Conservation (phyloP, 1,284 basidiomycete genomes). For the Boletus sp. region DNA sequence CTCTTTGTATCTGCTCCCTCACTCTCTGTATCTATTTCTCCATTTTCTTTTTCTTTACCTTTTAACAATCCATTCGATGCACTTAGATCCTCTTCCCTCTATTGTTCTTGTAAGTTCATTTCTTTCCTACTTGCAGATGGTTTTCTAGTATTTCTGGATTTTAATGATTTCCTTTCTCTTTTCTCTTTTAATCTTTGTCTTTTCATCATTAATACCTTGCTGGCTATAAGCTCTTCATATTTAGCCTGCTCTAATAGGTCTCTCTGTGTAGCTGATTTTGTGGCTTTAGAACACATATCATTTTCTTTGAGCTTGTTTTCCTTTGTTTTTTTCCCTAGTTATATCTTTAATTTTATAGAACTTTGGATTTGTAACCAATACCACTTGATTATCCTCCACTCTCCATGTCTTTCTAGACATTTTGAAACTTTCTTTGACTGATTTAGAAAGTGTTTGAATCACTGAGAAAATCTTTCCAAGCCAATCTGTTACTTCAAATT, state of each 20-base stretch:
- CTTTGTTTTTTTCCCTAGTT: no score
- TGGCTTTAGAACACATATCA: background rate
- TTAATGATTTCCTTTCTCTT: background rate
- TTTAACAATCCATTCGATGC: no score
- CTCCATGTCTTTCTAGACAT: conserved; percentile 5
- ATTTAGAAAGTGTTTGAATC: background rate
- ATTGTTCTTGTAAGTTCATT: no score
- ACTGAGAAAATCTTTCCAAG: no score
- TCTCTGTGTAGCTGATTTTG: background rate
- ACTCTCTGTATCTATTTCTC: no score
- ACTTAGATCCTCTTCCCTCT: no score
- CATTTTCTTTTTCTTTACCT: no score
- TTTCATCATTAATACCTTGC: background rate
- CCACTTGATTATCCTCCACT: background rate
- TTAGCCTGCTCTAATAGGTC: background rate
- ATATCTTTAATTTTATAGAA: conserved; percentile 12
- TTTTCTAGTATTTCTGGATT: no score
- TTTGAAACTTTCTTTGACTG: conserved; percentile 5
- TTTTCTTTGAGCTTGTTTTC: background rate
- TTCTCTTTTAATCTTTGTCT: background rate
- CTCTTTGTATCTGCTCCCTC: no score
- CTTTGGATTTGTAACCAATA: background rate
- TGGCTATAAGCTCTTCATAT: background rate
- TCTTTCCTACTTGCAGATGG: no score
- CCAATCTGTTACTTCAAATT: background rate